Percentiles rank a stretch among this genome's conserved stretches.
Evolutionary conservation across 2,329 filamentous ascomycete species (phyloP).

Genomic region (Colletotrichum sp.): DNA sequence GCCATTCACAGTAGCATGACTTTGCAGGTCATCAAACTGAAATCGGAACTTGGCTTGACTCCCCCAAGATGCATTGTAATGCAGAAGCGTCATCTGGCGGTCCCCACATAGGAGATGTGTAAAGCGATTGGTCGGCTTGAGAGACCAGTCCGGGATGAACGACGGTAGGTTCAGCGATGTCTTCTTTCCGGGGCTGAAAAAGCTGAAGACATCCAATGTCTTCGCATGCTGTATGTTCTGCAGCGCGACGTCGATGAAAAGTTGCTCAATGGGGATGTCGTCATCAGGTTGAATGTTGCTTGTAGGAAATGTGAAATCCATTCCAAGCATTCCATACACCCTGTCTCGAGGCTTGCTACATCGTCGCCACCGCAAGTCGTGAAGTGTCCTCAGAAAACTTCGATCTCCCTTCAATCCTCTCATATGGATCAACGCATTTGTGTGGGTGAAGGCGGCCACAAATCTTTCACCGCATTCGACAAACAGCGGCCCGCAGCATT

Average conservation of each 20-base stretch:
- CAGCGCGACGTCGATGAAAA: neutral
- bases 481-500: neutral
- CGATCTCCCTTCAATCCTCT: too few species aligned
- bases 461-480: too few species aligned
- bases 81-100: neutral
- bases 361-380: neutral
- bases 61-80: neutral
- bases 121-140: neutral
- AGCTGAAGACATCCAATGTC: neutral
- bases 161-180: neutral
- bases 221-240: neutral
- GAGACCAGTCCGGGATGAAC: neutral
- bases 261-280: neutral
- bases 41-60: neutral
- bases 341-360: neutral
- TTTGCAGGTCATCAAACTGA: neutral
- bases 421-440: too few species aligned
- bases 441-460: too few species aligned
- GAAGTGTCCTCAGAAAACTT: neutral
- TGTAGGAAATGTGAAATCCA: neutral
- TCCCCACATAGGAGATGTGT: neutral
- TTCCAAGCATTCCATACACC: neutral
- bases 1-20: neutral
- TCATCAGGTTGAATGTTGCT: too few species aligned
- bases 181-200: neutral